Conservation (phyloP, 257 asterid genomes). For the Nicotiana attenuata region DNA sequence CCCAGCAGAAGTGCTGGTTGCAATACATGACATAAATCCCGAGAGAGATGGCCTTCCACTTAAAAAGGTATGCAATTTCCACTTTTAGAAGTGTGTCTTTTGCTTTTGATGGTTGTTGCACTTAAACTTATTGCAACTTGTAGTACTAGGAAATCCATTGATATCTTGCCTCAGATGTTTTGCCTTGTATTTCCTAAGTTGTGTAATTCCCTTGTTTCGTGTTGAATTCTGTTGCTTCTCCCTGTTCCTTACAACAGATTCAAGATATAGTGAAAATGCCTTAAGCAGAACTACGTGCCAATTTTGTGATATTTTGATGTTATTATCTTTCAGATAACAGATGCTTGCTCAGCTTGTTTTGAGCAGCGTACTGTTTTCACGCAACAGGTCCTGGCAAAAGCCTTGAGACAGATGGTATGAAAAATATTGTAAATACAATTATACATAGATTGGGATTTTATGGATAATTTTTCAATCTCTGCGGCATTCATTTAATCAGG, state of each 20-base stretch:
- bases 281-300: background rate
- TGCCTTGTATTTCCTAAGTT: background rate
- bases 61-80: conserved; percentile 60
- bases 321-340: conserved; percentile 60
- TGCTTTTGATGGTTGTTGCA: background rate
- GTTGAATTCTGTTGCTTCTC: conserved; percentile 1
- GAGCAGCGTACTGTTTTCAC: conserved; percentile 99
- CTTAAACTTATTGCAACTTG: background rate
- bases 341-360: conserved; percentile 96
- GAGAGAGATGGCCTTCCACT: conserved; percentile 85
- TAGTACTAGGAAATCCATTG: background rate
- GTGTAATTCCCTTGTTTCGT: background rate
- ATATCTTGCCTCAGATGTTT: background rate
- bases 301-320: conserved; percentile 1
- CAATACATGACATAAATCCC: conserved; percentile 89
- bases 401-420: conserved; percentile 85
- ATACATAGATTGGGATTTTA: background rate
- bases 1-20: conserved; percentile 96
- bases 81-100: background rate
- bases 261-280: background rate
- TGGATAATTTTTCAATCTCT: background rate
- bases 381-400: conserved; percentile 86
- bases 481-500: conserved; percentile 32
- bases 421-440: background rate
- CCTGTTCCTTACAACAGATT: background rate